Base-by-base conservation (phyloP, 2,329 filamentous ascomycete genomes). In the Aspergillus pseudotamarii region DNA sequence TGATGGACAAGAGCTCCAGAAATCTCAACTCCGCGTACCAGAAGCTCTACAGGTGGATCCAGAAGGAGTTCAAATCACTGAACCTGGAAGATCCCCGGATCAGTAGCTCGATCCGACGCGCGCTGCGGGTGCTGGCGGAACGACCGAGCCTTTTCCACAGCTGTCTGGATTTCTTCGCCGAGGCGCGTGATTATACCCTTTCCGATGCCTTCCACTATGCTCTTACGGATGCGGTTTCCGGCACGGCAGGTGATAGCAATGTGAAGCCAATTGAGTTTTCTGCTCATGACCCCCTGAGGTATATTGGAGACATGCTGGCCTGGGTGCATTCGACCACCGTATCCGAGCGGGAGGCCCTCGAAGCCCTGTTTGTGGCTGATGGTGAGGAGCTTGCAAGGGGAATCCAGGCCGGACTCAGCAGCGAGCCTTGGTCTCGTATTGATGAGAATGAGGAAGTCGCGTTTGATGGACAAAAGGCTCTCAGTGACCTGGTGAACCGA, bases 71-170 rank as follows among this genome's bases (percentile, higher is more conserved):
- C 80, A 96, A 94, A 76, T 90, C 89, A 0, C 80, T 98, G 57
- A 96, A 98, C 75, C 85, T 98, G 10, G 95, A 99, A 73, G 97
- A 96, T 69, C 94, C 94, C 0, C 94, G 96, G 71, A 94, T 98
- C 75, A 94, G 91, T 73, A 86, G 89, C 23, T 89, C 92, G 0
- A 94, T 99, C 65, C 87, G 94, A 58, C 88, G 89, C 61, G 93
- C 93, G 26, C 83, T 99, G 45, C 88, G 93, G 56, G 92, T 97
- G 12, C 84, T 99, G 21, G 93, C 95, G 14, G 95, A 98, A 75
- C 83, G 94, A 34, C 95, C 95, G 1, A 90, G 91, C 3, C 82
- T 98, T 2, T 98, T 99, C 79, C 92, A 97, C 75, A 96, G 88
- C 73, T 98, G 94, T 74, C 84, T 99, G 6, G 93, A 97, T 75